Conservation (phyloP, 139 green algal species). For the Pycnococcus provasolii region DNA sequence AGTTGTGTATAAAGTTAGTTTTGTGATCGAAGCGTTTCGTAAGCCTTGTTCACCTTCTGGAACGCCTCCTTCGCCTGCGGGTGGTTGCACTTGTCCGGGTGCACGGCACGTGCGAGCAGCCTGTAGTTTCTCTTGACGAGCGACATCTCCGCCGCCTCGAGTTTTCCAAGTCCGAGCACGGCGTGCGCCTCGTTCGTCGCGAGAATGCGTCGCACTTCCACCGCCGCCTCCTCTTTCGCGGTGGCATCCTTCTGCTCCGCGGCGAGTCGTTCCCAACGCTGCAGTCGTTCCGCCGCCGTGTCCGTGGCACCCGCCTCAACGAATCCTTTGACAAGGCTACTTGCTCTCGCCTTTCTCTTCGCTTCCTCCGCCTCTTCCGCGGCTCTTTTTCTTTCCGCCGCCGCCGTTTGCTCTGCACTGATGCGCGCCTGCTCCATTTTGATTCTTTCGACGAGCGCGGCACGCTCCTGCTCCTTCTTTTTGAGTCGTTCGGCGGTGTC, state of each 20-base stretch:
- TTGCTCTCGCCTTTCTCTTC: not conserved
- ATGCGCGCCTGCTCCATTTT: not conserved
- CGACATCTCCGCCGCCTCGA: constrained; percentile 1
- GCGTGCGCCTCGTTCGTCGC: not conserved
- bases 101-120: constrained; percentile 8
- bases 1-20: not conserved
- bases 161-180: constrained; percentile 11
- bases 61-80: constrained; percentile 16
- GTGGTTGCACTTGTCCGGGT: constrained; percentile 12
- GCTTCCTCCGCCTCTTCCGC: not conserved
- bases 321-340: constrained; percentile 11
- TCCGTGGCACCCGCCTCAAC: not conserved
- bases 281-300: not conserved
- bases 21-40: not conserved
- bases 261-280: too few species aligned
- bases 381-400: not conserved
- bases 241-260: constrained; percentile 1
- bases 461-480: not conserved
- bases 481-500: not conserved
- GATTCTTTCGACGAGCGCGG: not conserved
- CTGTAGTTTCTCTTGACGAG: constrained; percentile 6
- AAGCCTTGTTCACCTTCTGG: constrained; percentile 13
- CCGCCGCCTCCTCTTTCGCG: not conserved
- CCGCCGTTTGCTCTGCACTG: not conserved
- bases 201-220: not conserved